Evolutionary conservation across 768 basidiomycete species (phyloP).

Genomic region (Tricholoma sp.): DNA sequence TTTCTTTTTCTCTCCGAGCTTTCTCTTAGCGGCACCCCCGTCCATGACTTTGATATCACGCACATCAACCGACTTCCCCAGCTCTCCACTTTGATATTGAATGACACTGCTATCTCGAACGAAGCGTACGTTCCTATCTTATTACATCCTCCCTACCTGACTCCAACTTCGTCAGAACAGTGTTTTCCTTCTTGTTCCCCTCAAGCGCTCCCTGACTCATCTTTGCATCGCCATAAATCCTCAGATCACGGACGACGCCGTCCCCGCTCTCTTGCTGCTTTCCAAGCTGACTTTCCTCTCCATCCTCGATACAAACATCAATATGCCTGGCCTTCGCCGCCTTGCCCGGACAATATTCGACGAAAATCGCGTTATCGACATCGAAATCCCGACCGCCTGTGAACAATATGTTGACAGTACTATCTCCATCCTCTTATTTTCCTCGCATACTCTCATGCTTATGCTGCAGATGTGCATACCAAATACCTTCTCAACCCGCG

Average conservation of each 20-base stretch:
- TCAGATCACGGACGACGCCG: conserved; percentile 48
- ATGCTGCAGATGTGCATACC: conserved; percentile 36
- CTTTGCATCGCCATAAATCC: conserved; percentile 52
- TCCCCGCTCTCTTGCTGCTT: conserved; percentile 49
- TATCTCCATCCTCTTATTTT: background rate
- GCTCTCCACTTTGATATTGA: conserved; percentile 40
- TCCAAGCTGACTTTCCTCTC: conserved; percentile 44
- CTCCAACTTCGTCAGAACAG: conserved; percentile 26
- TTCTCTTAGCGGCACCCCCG: conserved; percentile 38
- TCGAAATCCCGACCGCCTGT: conserved; percentile 52
- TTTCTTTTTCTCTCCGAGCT: conserved; percentile 48
- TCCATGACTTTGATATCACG: conserved; percentile 45
- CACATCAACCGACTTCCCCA: conserved; percentile 51
- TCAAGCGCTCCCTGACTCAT: conserved; percentile 47
- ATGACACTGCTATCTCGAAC: conserved; percentile 53
- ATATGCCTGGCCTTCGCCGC: conserved; percentile 54
- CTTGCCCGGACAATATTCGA: conserved; percentile 33
- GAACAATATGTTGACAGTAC: conserved; percentile 52
- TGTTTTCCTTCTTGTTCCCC: conserved; percentile 50
- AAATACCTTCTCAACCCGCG: conserved; percentile 42
- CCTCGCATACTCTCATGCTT: background rate
- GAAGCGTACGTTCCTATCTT: conserved; percentile 43
- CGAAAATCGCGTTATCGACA: conserved; percentile 36
- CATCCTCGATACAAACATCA: conserved; percentile 47
- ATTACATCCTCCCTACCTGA: background rate